Evolutionary conservation across 2,329 filamentous ascomycete species (phyloP).

Genomic region (Fusarium caatingaense): DNA sequence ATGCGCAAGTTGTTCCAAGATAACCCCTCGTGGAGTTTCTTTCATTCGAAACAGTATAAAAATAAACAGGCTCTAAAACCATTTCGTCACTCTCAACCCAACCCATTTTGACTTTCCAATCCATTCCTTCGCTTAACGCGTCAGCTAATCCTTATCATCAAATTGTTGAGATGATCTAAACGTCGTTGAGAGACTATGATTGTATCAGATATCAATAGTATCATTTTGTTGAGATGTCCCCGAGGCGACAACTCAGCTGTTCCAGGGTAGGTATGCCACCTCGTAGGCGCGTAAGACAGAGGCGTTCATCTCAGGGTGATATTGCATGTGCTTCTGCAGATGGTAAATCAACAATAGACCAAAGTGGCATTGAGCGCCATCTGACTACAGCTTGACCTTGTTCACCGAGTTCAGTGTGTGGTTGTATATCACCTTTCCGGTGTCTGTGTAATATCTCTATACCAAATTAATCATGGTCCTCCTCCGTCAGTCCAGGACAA

Average conservation of each 20-base stretch:
- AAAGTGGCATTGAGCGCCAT: background rate
- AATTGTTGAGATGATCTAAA: constrained; percentile 3
- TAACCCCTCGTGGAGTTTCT: background rate
- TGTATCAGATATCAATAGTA: background rate
- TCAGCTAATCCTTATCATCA: background rate
- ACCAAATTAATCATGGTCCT: constrained; percentile 72
- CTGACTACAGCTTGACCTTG: background rate
- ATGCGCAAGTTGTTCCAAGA: background rate
- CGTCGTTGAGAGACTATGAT: constrained; percentile 6
- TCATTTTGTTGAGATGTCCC: constrained; percentile 20
- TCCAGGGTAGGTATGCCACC: background rate
- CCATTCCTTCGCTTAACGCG: background rate
- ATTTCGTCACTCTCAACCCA: background rate
- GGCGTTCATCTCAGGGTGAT: background rate
- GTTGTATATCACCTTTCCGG: background rate
- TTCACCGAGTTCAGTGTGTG: background rate
- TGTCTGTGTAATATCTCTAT: background rate
- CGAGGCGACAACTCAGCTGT: background rate
- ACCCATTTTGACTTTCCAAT: background rate
- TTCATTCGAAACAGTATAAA: background rate
- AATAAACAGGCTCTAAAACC: background rate
- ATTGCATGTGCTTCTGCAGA: background rate
- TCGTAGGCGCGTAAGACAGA: background rate
- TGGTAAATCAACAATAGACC: background rate
- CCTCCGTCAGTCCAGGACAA: constrained; percentile 88